A percentile compares a stretch with the other conserved stretches of the same genome.
phyloP scores from a whole-genome alignment of 1,284 basidiomycete genomes.

The Puccinia novopanici region DNA sequence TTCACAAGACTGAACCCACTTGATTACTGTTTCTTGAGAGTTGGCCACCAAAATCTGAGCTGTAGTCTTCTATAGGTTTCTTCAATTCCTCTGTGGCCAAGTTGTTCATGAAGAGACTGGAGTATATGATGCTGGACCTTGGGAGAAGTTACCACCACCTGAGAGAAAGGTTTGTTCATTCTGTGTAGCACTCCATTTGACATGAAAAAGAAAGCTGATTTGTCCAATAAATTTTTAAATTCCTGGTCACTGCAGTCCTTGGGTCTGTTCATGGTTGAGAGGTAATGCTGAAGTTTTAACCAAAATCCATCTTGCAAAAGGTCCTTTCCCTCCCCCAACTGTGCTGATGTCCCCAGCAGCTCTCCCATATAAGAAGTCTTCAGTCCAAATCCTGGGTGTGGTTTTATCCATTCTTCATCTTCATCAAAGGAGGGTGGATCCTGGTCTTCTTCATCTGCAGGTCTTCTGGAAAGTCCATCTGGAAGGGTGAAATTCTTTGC shows the following conservation, averaged over 20 bases:
- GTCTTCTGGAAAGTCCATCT: conserved; percentile 35
- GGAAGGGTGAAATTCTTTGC: conserved; percentile 21
- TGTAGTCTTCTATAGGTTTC: conserved; percentile 1
- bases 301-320: background rate
- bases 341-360: background rate
- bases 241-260: background rate
- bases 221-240: background rate
- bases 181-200: background rate
- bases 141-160: background rate
- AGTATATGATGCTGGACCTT: background rate
- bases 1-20: conserved; percentile 4
- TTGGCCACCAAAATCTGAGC: conserved; percentile 9
- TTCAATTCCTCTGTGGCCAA: conserved; percentile 3
- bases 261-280: background rate
- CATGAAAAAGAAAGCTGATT: conserved; percentile 9
- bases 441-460: background rate
- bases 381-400: conserved; percentile 20
- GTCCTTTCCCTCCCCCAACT: background rate
- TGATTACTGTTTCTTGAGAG: background rate
- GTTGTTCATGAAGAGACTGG: background rate
- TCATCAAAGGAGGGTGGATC: background rate
- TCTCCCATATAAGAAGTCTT: background rate
- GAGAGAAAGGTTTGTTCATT: background rate
- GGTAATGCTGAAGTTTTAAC: background rate
- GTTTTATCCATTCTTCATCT: background rate